A percentile compares a stretch with the other conserved stretches of the same genome.
phyloP scores from a whole-genome alignment of 2,329 filamentous ascomycete species.

The Madurella fahalii region DNA sequence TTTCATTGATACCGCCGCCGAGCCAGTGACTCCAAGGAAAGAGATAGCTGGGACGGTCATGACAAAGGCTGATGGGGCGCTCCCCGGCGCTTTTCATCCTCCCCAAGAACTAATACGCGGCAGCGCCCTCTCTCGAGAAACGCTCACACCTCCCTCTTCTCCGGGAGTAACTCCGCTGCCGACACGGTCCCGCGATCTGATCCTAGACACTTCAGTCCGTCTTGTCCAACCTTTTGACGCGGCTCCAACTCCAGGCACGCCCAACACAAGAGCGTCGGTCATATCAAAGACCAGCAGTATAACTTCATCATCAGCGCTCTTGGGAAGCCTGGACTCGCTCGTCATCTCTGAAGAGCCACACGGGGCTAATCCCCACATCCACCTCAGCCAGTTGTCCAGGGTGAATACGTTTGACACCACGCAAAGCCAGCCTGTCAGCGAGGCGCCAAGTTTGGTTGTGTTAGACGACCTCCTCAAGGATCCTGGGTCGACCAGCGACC shows the following conservation, averaged over 20 bases:
- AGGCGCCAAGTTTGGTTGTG: not conserved
- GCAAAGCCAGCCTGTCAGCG: not conserved
- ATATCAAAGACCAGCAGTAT: slow-evolving; percentile 10
- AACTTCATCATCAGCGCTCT: slow-evolving; percentile 1
- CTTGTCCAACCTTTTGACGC: not conserved
- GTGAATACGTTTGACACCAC: not conserved
- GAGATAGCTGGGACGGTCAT: no score
- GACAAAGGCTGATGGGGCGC: not conserved
- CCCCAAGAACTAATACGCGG: not conserved
- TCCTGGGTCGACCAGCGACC: not conserved
- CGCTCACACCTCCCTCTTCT: slow-evolving; percentile 8
- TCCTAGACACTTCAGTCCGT: not conserved
- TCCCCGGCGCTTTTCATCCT: not conserved
- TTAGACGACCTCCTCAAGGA: slow-evolving; percentile 3
- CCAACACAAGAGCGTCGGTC: slow-evolving; percentile 7
- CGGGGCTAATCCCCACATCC: not conserved
- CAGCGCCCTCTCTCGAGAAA: not conserved
- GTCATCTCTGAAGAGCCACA: slow-evolving; percentile 2
- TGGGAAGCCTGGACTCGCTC: slow-evolving; percentile 7
- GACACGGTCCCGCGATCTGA: not conserved
- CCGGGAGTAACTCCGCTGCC: not conserved
- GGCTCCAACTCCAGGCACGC: slow-evolving; percentile 6
- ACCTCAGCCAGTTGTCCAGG: not conserved
- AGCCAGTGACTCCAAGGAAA: no score
- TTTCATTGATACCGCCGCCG: no score